phyloP scores from a whole-genome alignment of 768 basidiomycete genomes.

The Mycena albidolilacea region DNA sequence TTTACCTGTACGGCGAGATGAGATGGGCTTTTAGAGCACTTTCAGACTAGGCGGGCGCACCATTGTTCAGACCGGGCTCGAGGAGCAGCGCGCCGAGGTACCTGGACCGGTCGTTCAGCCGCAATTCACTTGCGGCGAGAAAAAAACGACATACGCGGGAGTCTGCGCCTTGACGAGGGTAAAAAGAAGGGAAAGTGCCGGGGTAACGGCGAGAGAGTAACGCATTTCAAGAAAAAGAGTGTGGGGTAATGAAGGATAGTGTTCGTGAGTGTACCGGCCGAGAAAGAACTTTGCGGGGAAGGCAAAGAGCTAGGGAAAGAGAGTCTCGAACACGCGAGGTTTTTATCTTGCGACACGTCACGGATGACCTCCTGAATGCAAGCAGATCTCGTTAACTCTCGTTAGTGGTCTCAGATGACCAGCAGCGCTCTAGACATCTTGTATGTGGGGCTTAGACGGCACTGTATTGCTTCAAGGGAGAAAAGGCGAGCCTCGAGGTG shows the following conservation, averaged over 20 bases:
- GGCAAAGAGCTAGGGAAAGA: conserved; percentile 18
- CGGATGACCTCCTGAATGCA: not conserved
- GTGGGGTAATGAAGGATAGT: conserved; percentile 33
- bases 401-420: not conserved
- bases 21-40: not conserved
- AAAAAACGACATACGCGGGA: conserved; percentile 40
- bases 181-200: conserved; percentile 35
- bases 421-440: not conserved
- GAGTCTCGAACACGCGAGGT: not conserved
- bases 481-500: not conserved
- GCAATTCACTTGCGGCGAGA: not conserved
- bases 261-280: too few relatives aligned
- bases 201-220: conserved; percentile 6
- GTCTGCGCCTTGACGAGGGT: conserved; percentile 42
- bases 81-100: conserved; percentile 60
- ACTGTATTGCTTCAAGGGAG: not conserved
- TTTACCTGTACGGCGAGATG: conserved; percentile 52
- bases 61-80: conserved; percentile 58
- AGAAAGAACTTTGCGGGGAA: conserved; percentile 27
- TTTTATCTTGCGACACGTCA: not conserved
- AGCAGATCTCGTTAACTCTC: not conserved
- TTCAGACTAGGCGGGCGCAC: conserved; percentile 44
- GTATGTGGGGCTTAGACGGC: not conserved
- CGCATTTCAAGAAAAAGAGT: conserved; percentile 33
- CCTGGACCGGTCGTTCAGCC: conserved; percentile 42